Base-by-base conservation (phyloP, 2,329 filamentous ascomycete species). In the Coniochaeta ligniaria region DNA sequence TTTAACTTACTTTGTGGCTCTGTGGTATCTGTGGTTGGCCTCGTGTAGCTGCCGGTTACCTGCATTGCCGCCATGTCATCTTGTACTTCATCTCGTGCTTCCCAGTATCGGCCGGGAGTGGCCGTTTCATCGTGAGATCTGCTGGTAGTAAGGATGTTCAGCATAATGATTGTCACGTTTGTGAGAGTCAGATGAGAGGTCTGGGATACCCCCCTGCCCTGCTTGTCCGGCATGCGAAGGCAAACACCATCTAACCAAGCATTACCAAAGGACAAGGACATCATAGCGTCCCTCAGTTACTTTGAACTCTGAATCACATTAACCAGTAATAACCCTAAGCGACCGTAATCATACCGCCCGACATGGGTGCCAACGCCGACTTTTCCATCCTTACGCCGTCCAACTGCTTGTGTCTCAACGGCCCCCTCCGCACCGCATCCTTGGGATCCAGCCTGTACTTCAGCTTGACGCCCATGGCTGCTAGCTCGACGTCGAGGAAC, bases 401-500 rank as follows among this genome's bases (percentile, higher is more conserved):
- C 73, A 68, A 68, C 14, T 66, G 66, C 45, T 66, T 70, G 38
- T 70, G 78, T 66, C 73, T 72, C 71, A 83, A 70, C 2, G 76
- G 75, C 2, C 82, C 80, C 71, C 81, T 83, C 57, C 82, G 77
- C 60, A 82, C 78, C 67, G 79, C 82, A 66, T 98, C 89, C 73
- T 89, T 88, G 72, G 76, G 77, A 66, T 81, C 80, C 47, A 86
- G 74, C 60, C 78, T 77, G 68, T 96, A 98, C 80, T 92, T 96
- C 77, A 99, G 85, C 77, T 92, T 89, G 59, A 99, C 88, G 59
- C 95, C 95, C 95, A 99, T 99, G 60, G 92, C 92, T 38, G 93
- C 91, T 68, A 99, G 78, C 76, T 99, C 95, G 22, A 96, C 93
- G 76, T 99, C 95, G 66, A 99, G 77, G 78, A 90, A 98, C 76